Percentiles rank a stretch among this genome's conserved stretches.
Conservation (phyloP, 148 eudicot species). For the Dysphania ambrosioides region DNA sequence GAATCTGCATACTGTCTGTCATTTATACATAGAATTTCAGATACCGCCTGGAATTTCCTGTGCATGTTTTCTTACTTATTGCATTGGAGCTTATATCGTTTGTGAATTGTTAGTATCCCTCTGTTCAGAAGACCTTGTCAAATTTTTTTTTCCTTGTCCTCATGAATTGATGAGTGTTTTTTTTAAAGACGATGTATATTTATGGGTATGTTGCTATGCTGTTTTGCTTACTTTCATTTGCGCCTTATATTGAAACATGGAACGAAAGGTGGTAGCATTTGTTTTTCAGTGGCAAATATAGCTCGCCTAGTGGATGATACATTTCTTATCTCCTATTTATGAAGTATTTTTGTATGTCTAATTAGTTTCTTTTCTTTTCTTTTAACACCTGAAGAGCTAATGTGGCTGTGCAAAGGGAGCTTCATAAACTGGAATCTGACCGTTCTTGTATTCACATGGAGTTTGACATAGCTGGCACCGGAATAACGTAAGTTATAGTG, state of each 20-base stretch:
- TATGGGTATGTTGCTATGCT: too few relatives aligned
- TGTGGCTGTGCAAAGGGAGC: constrained; percentile 75
- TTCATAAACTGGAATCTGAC: constrained; percentile 75
- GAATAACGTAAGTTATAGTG: constrained; percentile 46
- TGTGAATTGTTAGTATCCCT: background rate
- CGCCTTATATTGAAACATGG: background rate
- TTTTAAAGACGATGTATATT: background rate
- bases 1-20: background rate
- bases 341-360: background rate
- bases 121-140: background rate
- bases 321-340: background rate
- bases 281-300: background rate
- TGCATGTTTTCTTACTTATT: background rate
- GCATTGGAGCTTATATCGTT: too few relatives aligned
- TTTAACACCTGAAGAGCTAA: constrained; percentile 45
- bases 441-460: constrained; percentile 96
- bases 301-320: background rate
- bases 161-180: background rate
- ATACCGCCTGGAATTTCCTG: background rate
- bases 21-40: background rate
- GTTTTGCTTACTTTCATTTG: background rate
- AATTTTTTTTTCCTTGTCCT: background rate
- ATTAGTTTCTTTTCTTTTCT: constrained; percentile 7
- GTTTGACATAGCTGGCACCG: constrained; percentile 65
- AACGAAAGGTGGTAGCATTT: too few relatives aligned